These are phyloP conservation scores for Peronospora farinosa DNA, from an alignment of 352 stramenopile genomes.

Conservation along the genomic window DNA sequence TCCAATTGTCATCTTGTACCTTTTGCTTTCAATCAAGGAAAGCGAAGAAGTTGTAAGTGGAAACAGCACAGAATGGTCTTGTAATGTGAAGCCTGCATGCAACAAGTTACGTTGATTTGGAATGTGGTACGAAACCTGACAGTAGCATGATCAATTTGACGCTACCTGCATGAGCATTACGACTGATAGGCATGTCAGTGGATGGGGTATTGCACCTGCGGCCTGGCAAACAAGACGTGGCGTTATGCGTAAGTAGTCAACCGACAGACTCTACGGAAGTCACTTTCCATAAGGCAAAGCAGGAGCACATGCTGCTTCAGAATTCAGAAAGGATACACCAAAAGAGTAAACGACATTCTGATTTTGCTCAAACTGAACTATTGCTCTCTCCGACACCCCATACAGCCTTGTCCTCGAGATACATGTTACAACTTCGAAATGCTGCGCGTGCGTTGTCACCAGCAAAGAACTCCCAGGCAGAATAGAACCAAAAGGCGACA, in stretches of 20 bases:
- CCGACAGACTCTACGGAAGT: no score
- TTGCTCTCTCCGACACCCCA: constrained; percentile 33
- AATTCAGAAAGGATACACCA: constrained; percentile 6
- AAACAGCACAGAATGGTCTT: constrained; percentile 56
- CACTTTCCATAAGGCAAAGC: background rate
- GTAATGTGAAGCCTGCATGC: constrained; percentile 78
- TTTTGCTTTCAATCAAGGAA: constrained; percentile 46
- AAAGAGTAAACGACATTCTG: constrained; percentile 1
- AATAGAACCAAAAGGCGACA: constrained; percentile 85
- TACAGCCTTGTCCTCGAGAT: constrained; percentile 57
- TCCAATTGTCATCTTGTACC: constrained; percentile 50
- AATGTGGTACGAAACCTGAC: no score
- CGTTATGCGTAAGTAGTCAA: constrained; percentile 16
- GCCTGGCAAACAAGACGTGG: constrained; percentile 57
- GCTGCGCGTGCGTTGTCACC: constrained; percentile 64
- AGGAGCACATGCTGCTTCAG: background rate
- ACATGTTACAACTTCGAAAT: constrained; percentile 84
- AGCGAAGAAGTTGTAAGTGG: constrained; percentile 73
- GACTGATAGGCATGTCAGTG: constrained; percentile 56
- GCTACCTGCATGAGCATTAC: constrained; percentile 46
- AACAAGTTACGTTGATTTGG: constrained; percentile 59
- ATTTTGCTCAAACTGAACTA: constrained; percentile 25
- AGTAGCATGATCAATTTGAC: constrained; percentile 78
- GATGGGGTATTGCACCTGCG: no score
- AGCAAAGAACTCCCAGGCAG: constrained; percentile 76